Conservation (phyloP, 2,329 filamentous ascomycete species). For the Pseudogymnoascus sp. region DNA sequence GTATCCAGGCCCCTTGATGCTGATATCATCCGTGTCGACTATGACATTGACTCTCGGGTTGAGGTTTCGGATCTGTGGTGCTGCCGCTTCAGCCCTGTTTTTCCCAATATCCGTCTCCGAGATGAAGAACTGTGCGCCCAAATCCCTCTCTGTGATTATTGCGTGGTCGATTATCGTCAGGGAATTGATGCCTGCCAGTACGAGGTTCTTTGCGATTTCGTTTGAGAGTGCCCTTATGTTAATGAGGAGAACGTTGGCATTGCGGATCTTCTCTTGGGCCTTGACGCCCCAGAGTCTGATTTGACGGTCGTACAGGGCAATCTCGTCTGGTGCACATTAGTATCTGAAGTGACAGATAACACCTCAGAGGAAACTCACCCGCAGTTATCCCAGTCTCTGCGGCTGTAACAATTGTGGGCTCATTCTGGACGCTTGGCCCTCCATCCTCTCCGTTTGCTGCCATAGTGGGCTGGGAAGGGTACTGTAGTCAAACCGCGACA, state of each 20-base stretch:
- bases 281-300: conserved; percentile 96
- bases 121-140: conserved; percentile 78
- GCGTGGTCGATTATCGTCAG: conserved; percentile 81
- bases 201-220: conserved; percentile 95
- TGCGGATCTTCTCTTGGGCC: conserved; percentile 86
- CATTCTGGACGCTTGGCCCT: conserved; percentile 13
- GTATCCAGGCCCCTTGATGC: conserved; percentile 61
- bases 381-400: conserved; percentile 27
- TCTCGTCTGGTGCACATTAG: conserved; percentile 60
- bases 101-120: conserved; percentile 60
- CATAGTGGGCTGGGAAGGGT: background rate
- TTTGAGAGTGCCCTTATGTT: conserved; percentile 81
- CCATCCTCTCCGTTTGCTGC: conserved; percentile 7
- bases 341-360: background rate
- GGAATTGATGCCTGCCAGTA: conserved; percentile 84
- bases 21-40: conserved; percentile 60
- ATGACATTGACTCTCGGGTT: conserved; percentile 80
- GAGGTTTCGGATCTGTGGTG: conserved; percentile 68
- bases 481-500: background rate
- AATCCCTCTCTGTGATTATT: conserved; percentile 65
- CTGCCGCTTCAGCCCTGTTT: conserved; percentile 77
- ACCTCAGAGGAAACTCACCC: conserved; percentile 23
- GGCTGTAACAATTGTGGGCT: background rate
- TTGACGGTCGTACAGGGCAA: conserved; percentile 93
- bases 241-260: conserved; percentile 81